These are phyloP conservation scores for Mimosa bimucronata DNA, from an alignment of 306 rosid species.

Conservation along the genomic window DNA sequence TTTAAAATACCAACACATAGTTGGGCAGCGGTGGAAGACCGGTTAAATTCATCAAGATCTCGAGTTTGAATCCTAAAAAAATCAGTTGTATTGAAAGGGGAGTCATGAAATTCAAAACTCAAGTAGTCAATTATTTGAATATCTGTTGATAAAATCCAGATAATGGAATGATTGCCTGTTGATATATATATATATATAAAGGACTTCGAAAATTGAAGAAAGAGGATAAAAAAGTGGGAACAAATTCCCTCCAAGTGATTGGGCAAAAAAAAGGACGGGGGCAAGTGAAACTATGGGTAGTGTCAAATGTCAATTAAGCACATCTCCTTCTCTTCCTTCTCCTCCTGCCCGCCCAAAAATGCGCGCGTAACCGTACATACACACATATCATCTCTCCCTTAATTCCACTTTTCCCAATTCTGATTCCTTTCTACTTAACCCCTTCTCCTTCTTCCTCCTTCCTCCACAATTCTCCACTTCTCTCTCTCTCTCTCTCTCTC, in stretches of 20 bases:
- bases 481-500: not conserved
- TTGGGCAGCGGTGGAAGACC: too few relatives aligned
- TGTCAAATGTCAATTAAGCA: not conserved
- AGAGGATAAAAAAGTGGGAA: constrained; percentile 35
- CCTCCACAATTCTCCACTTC: not conserved
- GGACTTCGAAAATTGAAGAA: not conserved
- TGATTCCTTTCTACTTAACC: constrained; percentile 13
- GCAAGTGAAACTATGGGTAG: not conserved
- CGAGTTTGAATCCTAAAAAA: too few relatives aligned
- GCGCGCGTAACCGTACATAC: constrained; percentile 31
- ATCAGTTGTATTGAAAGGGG: too few relatives aligned
- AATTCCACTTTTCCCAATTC: not conserved
- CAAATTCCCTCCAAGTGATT: constrained; percentile 87
- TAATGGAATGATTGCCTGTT: too few relatives aligned
- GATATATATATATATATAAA: too few relatives aligned
- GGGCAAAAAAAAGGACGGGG: constrained; percentile 42
- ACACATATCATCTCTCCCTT: too few relatives aligned
- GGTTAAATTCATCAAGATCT: too few relatives aligned
- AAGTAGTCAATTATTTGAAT: too few relatives aligned
- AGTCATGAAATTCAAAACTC: too few relatives aligned
- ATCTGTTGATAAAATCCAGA: too few relatives aligned
- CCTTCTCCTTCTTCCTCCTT: constrained; percentile 1
- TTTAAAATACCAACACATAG: too few relatives aligned
- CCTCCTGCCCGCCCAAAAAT: constrained; percentile 51
- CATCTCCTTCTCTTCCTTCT: constrained; percentile 27